Conservation (phyloP, 345 rosid species). For the Aquilaria sinensis region DNA sequence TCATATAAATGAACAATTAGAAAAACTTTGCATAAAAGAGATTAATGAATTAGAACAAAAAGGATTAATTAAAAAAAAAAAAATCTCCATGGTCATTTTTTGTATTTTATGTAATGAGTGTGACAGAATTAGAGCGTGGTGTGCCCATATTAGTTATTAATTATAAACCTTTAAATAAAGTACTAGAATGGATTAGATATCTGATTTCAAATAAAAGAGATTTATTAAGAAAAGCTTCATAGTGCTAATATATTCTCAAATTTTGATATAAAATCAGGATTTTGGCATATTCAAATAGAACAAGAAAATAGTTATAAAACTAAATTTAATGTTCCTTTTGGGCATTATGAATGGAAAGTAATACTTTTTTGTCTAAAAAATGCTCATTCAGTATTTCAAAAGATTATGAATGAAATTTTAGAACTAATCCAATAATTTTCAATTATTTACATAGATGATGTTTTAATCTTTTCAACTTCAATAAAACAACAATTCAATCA, state of each 20-base stretch:
- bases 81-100: background rate
- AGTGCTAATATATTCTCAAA: background rate
- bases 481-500: no score
- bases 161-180: no score
- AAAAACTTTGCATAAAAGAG: background rate
- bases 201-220: background rate
- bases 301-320: background rate
- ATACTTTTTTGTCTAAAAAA: background rate
- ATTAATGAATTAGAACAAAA: background rate
- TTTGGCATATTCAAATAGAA: background rate
- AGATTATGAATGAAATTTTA: conserved; percentile 2
- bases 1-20: background rate
- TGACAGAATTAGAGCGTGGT: background rate
- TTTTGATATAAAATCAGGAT: background rate
- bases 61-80: no score
- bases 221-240: background rate
- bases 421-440: no score
- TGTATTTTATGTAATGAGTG: background rate
- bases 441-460: background rate
- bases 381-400: background rate
- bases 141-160: no score
- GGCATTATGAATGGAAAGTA: background rate
- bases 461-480: background rate
- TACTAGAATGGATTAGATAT: background rate
- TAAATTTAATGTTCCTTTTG: no score